Base-by-base conservation (phyloP, 2,329 filamentous ascomycete genomes). In the Epicoccum sorghinum region DNA sequence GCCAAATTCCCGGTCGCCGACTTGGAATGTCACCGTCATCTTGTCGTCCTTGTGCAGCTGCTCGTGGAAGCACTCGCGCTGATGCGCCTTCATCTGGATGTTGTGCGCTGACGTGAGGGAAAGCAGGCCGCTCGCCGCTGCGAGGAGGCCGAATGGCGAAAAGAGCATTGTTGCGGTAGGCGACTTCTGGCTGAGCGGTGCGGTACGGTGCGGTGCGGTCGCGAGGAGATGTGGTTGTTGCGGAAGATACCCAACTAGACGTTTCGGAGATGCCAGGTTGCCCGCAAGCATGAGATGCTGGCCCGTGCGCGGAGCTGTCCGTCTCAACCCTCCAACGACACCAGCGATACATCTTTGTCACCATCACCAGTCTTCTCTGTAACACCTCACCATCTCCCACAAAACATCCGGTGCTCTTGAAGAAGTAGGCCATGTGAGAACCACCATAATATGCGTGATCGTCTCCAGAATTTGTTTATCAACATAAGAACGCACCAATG, bases 1-100 rank as follows among this genome's bases (percentile, higher is more conserved):
- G 46, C 93, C 93, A 78, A 96, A 97, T 75, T 99, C 95, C 65
- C 93, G 83, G 75, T 99, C 95, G 73, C 95, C 95, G 55, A 98
- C 93, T 80, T 98, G 95, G 83, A 96, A 99, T 27, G 93, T 96
- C 56, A 99, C 93, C 7, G 92, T 97, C 95, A 99, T 99, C 78
- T 89, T 90, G 81, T 99, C 95, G 77, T 96, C 95, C 75, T 84
- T 86, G 81, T 96, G 93, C 56, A 99, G 86, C 67, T 82, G 78
- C 81, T 99, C 95, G 82, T 96, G 90, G 84, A 98, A 99, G 82
- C 95, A 99, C 82, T 99, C 95, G 78, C 92, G 86, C 72, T 91
- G 90, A 79, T 99, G 92, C 67, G 93, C 89, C 60, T 89, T 89
- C 71, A 99, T 87, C 76, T 95, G 91, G 78, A 99, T 98, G 82